Percentiles rank a stretch among this genome's conserved stretches.
Conservation (phyloP, 371 early-diverging fungal genomes). For the Dichotomocladium elegans region DNA sequence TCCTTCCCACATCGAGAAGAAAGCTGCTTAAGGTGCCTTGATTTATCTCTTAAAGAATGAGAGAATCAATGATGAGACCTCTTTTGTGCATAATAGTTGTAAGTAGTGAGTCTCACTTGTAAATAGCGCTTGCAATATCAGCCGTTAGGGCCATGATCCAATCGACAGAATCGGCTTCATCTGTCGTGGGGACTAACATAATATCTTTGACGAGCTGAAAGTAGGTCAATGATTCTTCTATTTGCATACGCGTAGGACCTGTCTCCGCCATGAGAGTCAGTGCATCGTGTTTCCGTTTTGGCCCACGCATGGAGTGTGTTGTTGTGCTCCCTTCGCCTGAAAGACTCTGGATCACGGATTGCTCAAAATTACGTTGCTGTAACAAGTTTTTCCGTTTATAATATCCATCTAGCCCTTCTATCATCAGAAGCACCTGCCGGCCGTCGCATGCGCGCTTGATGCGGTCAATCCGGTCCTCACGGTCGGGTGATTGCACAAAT, state of each 20-base stretch:
- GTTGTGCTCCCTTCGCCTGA: constrained; percentile 1
- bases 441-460: constrained; percentile 8
- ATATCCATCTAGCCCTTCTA: constrained; percentile 55
- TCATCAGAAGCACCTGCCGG: constrained; percentile 36
- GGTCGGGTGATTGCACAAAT: constrained; percentile 14
- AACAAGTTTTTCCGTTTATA: constrained; percentile 32
- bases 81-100: neutral
- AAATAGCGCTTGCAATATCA: constrained; percentile 55
- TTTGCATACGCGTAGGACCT: constrained; percentile 21
- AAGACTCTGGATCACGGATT: constrained; percentile 27
- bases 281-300: constrained; percentile 9
- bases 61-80: neutral
- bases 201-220: constrained; percentile 43
- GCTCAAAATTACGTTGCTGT: constrained; percentile 32
- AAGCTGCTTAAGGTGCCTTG: constrained; percentile 1
- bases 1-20: constrained; percentile 34
- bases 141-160: constrained; percentile 54
- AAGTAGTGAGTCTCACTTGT: constrained; percentile 38
- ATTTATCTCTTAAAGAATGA: neutral
- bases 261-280: constrained; percentile 5
- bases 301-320: neutral
- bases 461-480: constrained; percentile 18
- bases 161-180: constrained; percentile 48
- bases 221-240: constrained; percentile 38
- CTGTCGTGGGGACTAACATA: constrained; percentile 40